These are phyloP conservation scores for Ceratobasidium sp. DNA, from an alignment of 1,284 basidiomycete species.

Conservation along the genomic window DNA sequence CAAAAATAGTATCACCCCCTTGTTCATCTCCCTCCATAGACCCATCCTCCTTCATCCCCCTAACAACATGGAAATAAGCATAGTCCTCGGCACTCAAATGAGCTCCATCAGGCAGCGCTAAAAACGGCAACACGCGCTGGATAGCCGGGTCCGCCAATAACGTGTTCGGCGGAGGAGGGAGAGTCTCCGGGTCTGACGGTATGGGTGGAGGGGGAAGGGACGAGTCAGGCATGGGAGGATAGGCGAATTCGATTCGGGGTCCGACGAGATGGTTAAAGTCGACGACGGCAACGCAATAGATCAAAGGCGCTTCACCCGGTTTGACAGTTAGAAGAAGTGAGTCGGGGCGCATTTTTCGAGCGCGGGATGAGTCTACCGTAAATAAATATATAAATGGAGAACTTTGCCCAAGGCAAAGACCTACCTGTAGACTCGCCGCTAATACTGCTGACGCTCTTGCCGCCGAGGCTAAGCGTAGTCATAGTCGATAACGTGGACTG, in stretches of 20 bases:
- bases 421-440: slow-evolving; percentile 30
- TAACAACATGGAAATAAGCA: slow-evolving; percentile 90
- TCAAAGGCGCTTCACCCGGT: slow-evolving; percentile 64
- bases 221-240: slow-evolving; percentile 50
- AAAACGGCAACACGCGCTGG: slow-evolving; percentile 85
- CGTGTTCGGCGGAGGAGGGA: slow-evolving; percentile 56
- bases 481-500: slow-evolving; percentile 35
- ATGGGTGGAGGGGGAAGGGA: slow-evolving; percentile 28
- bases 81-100: slow-evolving; percentile 97
- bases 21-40: slow-evolving; percentile 31
- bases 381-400: background rate
- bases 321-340: slow-evolving; percentile 63
- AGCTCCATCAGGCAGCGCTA: slow-evolving; percentile 97
- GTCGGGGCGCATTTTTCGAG: slow-evolving; percentile 73
- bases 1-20: slow-evolving; percentile 75
- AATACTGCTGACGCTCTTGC: slow-evolving; percentile 27
- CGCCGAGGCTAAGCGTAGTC: slow-evolving; percentile 34
- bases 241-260: slow-evolving; percentile 82
- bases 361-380: slow-evolving; percentile 40
- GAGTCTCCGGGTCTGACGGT: slow-evolving; percentile 48
- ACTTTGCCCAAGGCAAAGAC: background rate
- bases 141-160: slow-evolving; percentile 84
- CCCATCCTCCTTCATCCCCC: slow-evolving; percentile 38
- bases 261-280: slow-evolving; percentile 94
- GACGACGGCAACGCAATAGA: slow-evolving; percentile 83